phyloP scores from a whole-genome alignment of 139 green algal genomes.

The Monoraphidium neglectum region DNA sequence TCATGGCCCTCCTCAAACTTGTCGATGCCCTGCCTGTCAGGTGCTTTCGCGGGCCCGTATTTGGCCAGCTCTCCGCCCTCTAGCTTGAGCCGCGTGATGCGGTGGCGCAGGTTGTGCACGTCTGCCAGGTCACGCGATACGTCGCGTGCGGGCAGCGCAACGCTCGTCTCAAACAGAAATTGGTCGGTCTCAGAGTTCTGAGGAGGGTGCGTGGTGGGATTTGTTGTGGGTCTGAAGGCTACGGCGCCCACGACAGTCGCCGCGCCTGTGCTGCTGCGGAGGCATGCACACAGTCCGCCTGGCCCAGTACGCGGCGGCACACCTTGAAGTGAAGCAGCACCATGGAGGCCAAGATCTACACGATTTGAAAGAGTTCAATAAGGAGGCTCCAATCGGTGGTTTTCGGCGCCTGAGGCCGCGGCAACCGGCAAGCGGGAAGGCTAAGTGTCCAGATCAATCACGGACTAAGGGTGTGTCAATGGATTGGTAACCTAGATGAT shows the following conservation, averaged over 20 bases:
- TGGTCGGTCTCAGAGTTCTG: constrained; percentile 76
- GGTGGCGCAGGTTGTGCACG: constrained; percentile 75
- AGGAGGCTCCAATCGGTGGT: too few relatives aligned
- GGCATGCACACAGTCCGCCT: not conserved
- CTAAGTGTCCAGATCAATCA: too few relatives aligned
- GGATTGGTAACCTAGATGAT: too few relatives aligned
- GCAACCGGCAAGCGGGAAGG: too few relatives aligned
- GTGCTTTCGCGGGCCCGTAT: constrained; percentile 71
- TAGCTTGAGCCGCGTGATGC: constrained; percentile 70
- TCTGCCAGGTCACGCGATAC: constrained; percentile 45
- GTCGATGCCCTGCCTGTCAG: constrained; percentile 83
- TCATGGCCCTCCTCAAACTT: constrained; percentile 58
- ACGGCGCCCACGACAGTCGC: not conserved
- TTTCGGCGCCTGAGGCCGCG: too few relatives aligned
- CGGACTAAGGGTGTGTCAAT: too few relatives aligned
- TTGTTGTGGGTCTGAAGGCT: too few relatives aligned
- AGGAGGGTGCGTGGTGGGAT: not conserved
- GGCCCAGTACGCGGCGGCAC: too few relatives aligned
- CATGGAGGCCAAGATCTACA: constrained; percentile 44
- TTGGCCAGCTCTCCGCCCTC: constrained; percentile 82
- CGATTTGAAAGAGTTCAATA: too few relatives aligned
- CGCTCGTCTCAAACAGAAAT: constrained; percentile 76
- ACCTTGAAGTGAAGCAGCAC: constrained; percentile 70
- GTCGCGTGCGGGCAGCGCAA: constrained; percentile 50
- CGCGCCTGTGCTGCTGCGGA: not conserved